These are phyloP conservation scores for Dovyalis caffra DNA, from an alignment of 345 rosid species.

Conservation along the genomic window DNA sequence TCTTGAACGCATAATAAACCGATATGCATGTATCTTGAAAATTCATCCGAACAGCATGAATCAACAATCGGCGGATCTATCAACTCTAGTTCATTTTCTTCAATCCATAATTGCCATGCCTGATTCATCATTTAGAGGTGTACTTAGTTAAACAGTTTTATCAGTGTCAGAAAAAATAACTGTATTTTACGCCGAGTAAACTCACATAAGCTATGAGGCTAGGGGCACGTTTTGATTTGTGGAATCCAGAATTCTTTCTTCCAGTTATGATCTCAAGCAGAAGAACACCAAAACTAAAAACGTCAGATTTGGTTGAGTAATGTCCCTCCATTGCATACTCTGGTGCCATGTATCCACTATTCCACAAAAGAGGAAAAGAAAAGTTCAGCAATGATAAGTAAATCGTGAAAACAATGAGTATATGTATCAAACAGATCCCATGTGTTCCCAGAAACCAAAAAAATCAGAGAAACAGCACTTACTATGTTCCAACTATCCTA, in stretches of 20 bases:
- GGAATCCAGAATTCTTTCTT: constrained; percentile 30
- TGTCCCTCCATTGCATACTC: constrained; percentile 49
- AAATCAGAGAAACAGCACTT: constrained; percentile 1
- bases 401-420: too few relatives aligned
- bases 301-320: constrained; percentile 54
- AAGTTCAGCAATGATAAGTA: background rate
- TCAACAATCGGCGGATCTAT: constrained; percentile 2
- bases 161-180: background rate
- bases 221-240: constrained; percentile 7
- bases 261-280: constrained; percentile 61
- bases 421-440: background rate
- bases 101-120: constrained; percentile 16
- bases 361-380: background rate
- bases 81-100: constrained; percentile 3
- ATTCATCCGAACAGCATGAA: background rate
- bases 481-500: constrained; percentile 55
- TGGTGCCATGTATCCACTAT: constrained; percentile 62
- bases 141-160: background rate
- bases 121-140: background rate
- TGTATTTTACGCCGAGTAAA: background rate
- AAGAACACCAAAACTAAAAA: constrained; percentile 57
- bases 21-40: constrained; percentile 3
- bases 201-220: constrained; percentile 48
- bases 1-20: constrained; percentile 21
- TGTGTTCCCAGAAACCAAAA: too few relatives aligned